These are phyloP conservation scores for Calonectria hawksworthii DNA, from an alignment of 2,329 filamentous ascomycete genomes.

Conservation along the genomic window DNA sequence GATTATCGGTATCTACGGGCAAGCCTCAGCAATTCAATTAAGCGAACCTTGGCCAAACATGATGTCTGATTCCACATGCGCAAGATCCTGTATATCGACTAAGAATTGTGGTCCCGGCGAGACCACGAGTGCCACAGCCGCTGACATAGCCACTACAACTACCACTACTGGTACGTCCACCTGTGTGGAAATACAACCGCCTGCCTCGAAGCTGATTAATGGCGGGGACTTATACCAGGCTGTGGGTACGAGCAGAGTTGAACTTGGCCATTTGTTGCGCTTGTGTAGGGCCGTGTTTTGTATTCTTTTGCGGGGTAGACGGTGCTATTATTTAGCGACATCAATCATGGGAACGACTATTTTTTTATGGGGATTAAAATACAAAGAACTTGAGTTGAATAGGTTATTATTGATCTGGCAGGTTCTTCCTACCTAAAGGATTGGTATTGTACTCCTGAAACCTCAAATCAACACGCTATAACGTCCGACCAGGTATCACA, in stretches of 20 bases:
- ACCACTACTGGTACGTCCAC: too few species aligned
- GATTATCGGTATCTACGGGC: background rate
- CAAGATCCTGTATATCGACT: too few species aligned
- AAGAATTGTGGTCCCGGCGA: too few species aligned
- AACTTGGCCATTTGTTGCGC: background rate
- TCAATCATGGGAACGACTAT: too few species aligned
- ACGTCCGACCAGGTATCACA: constrained; percentile 23
- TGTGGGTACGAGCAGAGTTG: background rate
- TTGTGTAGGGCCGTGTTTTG: background rate
- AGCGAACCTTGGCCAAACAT: background rate
- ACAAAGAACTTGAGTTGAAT: background rate
- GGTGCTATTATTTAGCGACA: background rate
- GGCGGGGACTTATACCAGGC: too few species aligned
- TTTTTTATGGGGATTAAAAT: too few species aligned
- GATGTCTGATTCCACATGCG: too few species aligned
- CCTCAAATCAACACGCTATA: constrained; percentile 5
- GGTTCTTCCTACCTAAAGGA: background rate
- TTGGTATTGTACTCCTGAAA: constrained; percentile 11
- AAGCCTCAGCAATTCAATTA: background rate
- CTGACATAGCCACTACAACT: too few species aligned
- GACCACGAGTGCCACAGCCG: too few species aligned
- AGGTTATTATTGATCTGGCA: background rate
- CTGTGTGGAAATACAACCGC: too few species aligned
- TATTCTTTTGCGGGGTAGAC: background rate
- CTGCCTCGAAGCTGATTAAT: too few species aligned